A percentile compares a stretch with the other conserved stretches of the same genome.
phyloP scores from a whole-genome alignment of 257 asterid genomes.

The Rubia yunnanensis region DNA sequence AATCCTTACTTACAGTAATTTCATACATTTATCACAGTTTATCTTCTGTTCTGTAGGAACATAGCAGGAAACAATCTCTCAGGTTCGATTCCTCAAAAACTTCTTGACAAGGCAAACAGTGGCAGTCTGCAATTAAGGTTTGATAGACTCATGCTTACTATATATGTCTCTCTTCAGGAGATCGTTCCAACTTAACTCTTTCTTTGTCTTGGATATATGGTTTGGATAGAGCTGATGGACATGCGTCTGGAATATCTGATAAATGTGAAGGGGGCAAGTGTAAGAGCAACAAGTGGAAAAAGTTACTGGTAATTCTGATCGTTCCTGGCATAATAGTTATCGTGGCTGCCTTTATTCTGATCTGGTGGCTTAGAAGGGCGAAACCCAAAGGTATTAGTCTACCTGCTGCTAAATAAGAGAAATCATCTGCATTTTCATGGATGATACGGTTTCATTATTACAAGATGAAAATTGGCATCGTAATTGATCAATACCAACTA shows the following conservation, averaged over 20 bases:
- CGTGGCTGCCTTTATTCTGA: slow-evolving; percentile 6
- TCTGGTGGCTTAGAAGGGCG: background rate
- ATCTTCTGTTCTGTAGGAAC: slow-evolving; percentile 14
- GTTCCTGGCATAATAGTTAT: slow-evolving; percentile 1
- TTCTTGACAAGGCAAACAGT: slow-evolving; percentile 18
- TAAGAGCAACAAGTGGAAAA: slow-evolving; percentile 11
- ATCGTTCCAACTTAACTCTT: background rate
- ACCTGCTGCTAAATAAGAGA: background rate
- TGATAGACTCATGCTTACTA: background rate
- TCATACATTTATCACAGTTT: background rate
- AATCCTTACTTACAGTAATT: background rate
- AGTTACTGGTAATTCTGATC: slow-evolving; percentile 8
- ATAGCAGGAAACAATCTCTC: slow-evolving; percentile 27
- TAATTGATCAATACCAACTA: background rate
- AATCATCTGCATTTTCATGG: no score
- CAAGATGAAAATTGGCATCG: no score
- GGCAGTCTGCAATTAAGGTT: slow-evolving; percentile 23
- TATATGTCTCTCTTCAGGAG: background rate
- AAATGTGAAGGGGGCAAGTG: background rate
- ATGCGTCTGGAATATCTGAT: no score
- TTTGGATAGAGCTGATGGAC: background rate
- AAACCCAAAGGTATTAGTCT: background rate
- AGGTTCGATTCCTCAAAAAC: slow-evolving; percentile 21
- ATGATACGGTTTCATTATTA: no score
- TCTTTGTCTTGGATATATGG: background rate